Conservation (phyloP, 2,329 filamentous ascomycete species). For the Hypoxylon sp. region DNA sequence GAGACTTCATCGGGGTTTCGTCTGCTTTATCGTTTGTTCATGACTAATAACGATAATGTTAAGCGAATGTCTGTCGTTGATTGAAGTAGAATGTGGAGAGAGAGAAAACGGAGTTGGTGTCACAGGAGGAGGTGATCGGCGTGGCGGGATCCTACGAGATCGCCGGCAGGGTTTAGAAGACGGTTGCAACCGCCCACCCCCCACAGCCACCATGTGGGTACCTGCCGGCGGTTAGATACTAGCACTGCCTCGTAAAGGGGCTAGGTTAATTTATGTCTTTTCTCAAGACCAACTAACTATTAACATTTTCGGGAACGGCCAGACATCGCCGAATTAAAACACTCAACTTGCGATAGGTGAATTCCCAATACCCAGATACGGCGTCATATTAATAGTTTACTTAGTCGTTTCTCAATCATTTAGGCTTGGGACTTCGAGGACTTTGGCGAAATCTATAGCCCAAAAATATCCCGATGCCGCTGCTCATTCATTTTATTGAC, state of each 20-base stretch:
- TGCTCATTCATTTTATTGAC: too few species aligned
- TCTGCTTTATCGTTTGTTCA: constrained; percentile 1
- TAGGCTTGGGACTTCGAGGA: too few species aligned
- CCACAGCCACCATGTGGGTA: not conserved
- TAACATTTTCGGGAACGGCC: not conserved
- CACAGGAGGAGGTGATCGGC: not conserved
- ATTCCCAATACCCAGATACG: too few species aligned
- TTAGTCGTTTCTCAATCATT: too few species aligned
- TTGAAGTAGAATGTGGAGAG: not conserved
- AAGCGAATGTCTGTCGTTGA: not conserved
- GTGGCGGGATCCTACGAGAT: constrained; percentile 5
- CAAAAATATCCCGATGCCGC: too few species aligned
- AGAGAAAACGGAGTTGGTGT: not conserved
- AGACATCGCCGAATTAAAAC: too few species aligned
- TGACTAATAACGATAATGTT: constrained; percentile 3
- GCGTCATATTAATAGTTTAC: too few species aligned
- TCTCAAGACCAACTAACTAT: not conserved
- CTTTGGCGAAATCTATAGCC: too few species aligned
- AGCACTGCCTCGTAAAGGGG: not conserved
- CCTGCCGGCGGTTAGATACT: not conserved
- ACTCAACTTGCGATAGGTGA: too few species aligned
- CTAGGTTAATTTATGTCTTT: not conserved
- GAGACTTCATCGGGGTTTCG: constrained; percentile 16
- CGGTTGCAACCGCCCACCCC: not conserved
- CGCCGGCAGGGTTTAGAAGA: not conserved